Conservation (phyloP, 345 rosid species). For the Ailanthus altissimus region DNA sequence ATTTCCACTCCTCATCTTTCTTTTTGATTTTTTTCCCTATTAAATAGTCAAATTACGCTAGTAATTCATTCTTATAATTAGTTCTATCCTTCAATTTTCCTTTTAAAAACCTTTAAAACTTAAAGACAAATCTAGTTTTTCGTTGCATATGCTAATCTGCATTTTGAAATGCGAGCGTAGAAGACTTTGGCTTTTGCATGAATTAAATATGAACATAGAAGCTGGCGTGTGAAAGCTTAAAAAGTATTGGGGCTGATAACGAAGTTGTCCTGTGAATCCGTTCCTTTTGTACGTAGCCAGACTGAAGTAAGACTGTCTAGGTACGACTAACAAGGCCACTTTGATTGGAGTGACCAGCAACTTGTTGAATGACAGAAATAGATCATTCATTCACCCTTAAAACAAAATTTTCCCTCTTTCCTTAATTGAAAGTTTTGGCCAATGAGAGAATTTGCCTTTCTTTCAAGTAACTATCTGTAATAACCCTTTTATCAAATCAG, state of each 20-base stretch:
- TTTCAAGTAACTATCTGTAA: background rate
- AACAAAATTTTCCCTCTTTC: background rate
- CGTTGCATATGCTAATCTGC: background rate
- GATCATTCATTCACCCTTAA: background rate
- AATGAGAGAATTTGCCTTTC: background rate
- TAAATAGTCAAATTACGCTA: background rate
- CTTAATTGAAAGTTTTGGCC: too few relatives aligned
- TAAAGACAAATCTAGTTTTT: background rate
- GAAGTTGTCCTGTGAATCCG: background rate
- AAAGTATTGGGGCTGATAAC: background rate
- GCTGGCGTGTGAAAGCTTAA: background rate
- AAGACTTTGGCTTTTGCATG: background rate
- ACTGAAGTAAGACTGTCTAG: background rate
- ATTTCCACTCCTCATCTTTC: background rate
- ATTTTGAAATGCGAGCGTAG: background rate
- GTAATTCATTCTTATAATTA: background rate
- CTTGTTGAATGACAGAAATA: background rate
- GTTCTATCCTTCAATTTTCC: background rate
- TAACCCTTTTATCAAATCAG: background rate
- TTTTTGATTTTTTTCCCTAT: background rate
- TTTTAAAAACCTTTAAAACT: background rate
- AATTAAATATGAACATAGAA: background rate
- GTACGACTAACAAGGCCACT: background rate
- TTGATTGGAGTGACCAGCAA: background rate
- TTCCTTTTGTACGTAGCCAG: background rate